Evolutionary conservation across 2,329 filamentous ascomycete species (phyloP).

Genomic region (Paecilomyces dactylethromorphus): DNA sequence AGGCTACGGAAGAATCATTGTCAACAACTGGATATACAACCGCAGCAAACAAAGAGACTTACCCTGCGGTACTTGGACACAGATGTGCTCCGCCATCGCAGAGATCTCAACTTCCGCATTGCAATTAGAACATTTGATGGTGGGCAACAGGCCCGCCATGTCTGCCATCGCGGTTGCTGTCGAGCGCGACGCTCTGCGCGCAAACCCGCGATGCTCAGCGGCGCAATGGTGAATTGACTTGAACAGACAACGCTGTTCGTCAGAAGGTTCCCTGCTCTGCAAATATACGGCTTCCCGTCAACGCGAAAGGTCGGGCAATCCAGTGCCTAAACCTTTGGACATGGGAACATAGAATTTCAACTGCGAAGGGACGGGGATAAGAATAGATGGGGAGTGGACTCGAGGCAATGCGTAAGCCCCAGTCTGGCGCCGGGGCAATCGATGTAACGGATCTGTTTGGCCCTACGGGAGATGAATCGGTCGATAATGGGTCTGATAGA

Average conservation of each 20-base stretch:
- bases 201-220: not conserved
- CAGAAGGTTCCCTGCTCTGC: not conserved
- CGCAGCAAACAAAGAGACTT: constrained; percentile 9
- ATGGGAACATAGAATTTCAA: not conserved
- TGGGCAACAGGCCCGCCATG: constrained; percentile 66
- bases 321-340: not conserved
- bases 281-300: not conserved
- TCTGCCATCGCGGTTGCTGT: constrained; percentile 31
- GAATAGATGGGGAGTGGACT: not conserved
- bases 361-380: not conserved
- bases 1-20: constrained; percentile 19
- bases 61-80: constrained; percentile 42
- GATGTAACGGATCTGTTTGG: not conserved
- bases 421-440: not conserved
- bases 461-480: not conserved
- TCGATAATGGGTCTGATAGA: not conserved
- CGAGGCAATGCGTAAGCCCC: not conserved
- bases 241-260: constrained; percentile 16
- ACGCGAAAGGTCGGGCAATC: not conserved
- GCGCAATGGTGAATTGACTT: constrained; percentile 29
- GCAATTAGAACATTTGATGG: constrained; percentile 83
- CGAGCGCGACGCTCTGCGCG: not conserved
- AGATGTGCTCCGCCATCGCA: constrained; percentile 79
- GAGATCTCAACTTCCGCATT: constrained; percentile 73
- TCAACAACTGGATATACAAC: constrained; percentile 4